Conservation (phyloP, 140 eudicot genomes). For the Stevia rebaudiana region DNA sequence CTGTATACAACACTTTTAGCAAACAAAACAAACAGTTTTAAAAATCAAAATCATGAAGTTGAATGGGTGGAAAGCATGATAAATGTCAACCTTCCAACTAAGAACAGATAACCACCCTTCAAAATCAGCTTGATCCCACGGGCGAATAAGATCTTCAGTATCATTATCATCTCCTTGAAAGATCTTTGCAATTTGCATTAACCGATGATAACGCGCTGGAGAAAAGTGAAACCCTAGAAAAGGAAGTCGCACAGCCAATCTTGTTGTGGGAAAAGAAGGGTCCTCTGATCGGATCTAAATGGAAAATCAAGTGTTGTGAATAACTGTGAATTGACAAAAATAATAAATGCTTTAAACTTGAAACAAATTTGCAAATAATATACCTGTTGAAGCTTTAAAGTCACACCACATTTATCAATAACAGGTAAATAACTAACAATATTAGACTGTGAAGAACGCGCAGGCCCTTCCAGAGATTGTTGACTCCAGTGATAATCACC, state of each 20-base stretch:
- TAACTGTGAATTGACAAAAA: neutral
- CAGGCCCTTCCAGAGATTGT: slow-evolving; percentile 33
- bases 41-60: slow-evolving; percentile 6
- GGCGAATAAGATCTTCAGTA: slow-evolving; percentile 43
- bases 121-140: slow-evolving; percentile 93
- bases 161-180: slow-evolving; percentile 63
- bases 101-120: slow-evolving; percentile 88
- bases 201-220: slow-evolving; percentile 95
- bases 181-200: slow-evolving; percentile 90
- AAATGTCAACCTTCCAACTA: slow-evolving; percentile 68
- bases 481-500: slow-evolving; percentile 86
- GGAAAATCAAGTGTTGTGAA: slow-evolving; percentile 8
- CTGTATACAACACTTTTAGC: neutral
- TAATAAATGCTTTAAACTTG: slow-evolving; percentile 7
- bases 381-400: slow-evolving; percentile 92
- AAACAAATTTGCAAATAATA: slow-evolving; percentile 5
- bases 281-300: slow-evolving; percentile 66
- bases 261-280: slow-evolving; percentile 71
- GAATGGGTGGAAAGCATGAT: slow-evolving; percentile 6
- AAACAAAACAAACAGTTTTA: neutral
- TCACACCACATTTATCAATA: slow-evolving; percentile 79
- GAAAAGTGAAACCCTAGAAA: slow-evolving; percentile 86
- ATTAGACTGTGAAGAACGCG: slow-evolving; percentile 35
- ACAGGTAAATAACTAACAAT: slow-evolving; percentile 66
- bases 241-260: slow-evolving; percentile 87